A percentile compares a stretch with the other conserved stretches of the same genome.
phyloP scores from a whole-genome alignment of 2,329 filamentous ascomycete genomes.

The Alternaria incomplexa region DNA sequence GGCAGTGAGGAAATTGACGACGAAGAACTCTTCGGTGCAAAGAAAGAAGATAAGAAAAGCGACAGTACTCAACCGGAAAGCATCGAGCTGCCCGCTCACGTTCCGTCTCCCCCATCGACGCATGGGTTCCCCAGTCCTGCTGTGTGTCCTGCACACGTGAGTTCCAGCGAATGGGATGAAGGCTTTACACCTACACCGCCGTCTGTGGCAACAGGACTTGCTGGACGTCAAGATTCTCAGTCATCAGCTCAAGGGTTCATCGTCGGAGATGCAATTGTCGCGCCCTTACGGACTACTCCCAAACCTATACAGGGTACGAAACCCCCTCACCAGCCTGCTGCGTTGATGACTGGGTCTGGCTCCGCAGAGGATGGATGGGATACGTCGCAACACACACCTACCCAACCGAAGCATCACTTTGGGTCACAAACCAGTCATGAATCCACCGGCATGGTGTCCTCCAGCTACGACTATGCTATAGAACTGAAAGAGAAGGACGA shows the following conservation, averaged over 20 bases:
- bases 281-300: conserved; percentile 24
- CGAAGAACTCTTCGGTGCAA: conserved; percentile 39
- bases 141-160: conserved; percentile 22
- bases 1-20: conserved; percentile 43
- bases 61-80: conserved; percentile 31
- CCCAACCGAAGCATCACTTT: conserved; percentile 9
- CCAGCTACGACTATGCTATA: conserved; percentile 15
- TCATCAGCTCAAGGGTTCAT: conserved; percentile 28
- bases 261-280: conserved; percentile 25
- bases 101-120: conserved; percentile 32
- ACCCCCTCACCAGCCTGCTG: conserved; percentile 12
- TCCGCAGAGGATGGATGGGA: conserved; percentile 19
- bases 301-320: conserved; percentile 20
- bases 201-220: conserved; percentile 23
- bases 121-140: conserved; percentile 43
- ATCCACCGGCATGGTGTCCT: not conserved
- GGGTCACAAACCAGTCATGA: not conserved
- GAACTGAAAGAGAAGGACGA: conserved; percentile 42
- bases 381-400: conserved; percentile 16
- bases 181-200: conserved; percentile 44
- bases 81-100: conserved; percentile 36
- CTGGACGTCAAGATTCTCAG: conserved; percentile 18
- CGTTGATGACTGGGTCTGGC: conserved; percentile 13
- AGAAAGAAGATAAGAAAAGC: conserved; percentile 24
- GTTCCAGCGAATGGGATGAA: conserved; percentile 20